A percentile compares a stretch with the other conserved stretches of the same genome.
Evolutionary conservation across 2,329 filamentous ascomycete species (phyloP).

Genomic region (Myriangium duriaei): DNA sequence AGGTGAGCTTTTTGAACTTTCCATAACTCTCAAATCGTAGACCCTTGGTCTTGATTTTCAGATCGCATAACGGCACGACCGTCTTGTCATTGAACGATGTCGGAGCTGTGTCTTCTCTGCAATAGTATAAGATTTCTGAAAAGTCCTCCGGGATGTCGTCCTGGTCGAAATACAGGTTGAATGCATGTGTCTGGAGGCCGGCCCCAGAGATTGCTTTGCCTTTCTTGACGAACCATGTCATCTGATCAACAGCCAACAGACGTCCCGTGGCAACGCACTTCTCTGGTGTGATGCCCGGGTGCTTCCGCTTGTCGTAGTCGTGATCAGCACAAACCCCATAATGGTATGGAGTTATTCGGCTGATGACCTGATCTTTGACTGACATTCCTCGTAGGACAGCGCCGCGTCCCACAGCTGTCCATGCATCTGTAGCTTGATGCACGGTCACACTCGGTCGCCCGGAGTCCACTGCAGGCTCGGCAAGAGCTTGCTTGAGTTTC

Average conservation of each 20-base stretch:
- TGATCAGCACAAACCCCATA: not conserved
- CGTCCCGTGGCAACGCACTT: slow-evolving; percentile 64
- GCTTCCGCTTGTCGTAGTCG: slow-evolving; percentile 58
- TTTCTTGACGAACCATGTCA: slow-evolving; percentile 66
- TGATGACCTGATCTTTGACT: slow-evolving; percentile 37
- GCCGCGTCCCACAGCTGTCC: slow-evolving; percentile 67
- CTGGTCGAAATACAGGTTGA: not conserved
- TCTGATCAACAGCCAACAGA: slow-evolving; percentile 75
- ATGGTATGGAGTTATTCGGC: slow-evolving; percentile 8
- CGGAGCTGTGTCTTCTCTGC: not conserved
- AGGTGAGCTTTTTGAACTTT: too few species aligned
- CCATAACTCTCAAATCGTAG: too few species aligned
- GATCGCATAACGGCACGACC: too few species aligned
- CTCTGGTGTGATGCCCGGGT: too few species aligned
- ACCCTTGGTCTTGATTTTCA: too few species aligned
- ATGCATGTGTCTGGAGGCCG: not conserved
- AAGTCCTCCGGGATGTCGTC: not conserved
- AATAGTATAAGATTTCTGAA: not conserved
- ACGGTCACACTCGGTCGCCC: slow-evolving; percentile 23
- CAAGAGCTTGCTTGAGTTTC: slow-evolving; percentile 57
- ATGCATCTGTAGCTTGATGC: slow-evolving; percentile 52
- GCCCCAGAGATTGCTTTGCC: not conserved
- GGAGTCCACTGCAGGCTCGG: slow-evolving; percentile 34
- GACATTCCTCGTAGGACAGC: slow-evolving; percentile 64
- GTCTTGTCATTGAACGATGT: too few species aligned